phyloP scores from a whole-genome alignment of 2,329 filamentous ascomycete genomes.

The Claviceps fusiformis region DNA sequence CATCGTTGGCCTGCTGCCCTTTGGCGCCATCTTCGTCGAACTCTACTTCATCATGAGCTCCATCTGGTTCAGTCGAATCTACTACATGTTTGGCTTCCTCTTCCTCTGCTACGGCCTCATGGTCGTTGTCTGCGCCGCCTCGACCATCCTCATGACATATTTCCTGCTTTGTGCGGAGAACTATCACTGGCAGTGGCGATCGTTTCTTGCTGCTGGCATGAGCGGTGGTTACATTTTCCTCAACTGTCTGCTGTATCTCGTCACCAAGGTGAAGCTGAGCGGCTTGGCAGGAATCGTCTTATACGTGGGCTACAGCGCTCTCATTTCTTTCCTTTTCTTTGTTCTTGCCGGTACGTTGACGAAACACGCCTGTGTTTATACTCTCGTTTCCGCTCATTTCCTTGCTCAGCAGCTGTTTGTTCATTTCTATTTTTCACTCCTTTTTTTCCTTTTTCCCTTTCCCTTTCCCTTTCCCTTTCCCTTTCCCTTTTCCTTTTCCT shows the following conservation, averaged over 20 bases:
- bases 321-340: conserved; percentile 85
- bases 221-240: conserved; percentile 85
- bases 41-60: conserved; percentile 99
- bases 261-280: conserved; percentile 74
- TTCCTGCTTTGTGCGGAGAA: conserved; percentile 93
- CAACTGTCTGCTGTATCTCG: conserved; percentile 82
- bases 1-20: conserved; percentile 82
- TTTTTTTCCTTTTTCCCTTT: conserved; percentile 36
- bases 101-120: conserved; percentile 96
- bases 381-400: conserved; percentile 8
- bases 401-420: too few species aligned
- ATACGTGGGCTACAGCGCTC: conserved; percentile 82
- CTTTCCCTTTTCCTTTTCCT: background rate
- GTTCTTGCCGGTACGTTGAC: conserved; percentile 69
- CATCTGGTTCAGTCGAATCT: conserved; percentile 97
- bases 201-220: conserved; percentile 82
- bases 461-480: conserved; percentile 49
- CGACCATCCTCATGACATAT: conserved; percentile 89
- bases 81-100: conserved; percentile 99
- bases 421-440: too few species aligned
- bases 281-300: conserved; percentile 77
- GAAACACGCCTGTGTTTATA: background rate
- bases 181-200: conserved; percentile 98
- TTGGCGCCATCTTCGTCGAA: conserved; percentile 94
- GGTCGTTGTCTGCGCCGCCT: conserved; percentile 87